These are phyloP conservation scores for Russula emetica DNA, from an alignment of 768 basidiomycete genomes.

Conservation along the genomic window DNA sequence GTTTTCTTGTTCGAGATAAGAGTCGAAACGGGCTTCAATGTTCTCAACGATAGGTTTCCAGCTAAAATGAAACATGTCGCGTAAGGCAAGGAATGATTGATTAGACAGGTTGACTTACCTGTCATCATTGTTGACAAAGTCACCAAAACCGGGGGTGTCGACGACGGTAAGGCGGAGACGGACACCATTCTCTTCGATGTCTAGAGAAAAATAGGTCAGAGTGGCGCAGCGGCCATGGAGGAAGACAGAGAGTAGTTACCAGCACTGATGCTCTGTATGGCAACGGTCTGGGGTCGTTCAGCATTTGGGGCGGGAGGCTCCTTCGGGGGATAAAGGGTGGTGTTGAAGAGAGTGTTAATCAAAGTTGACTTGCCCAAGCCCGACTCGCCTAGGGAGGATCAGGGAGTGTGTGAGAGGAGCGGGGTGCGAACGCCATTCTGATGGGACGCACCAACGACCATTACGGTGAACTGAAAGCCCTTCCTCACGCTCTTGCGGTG, in stretches of 20 bases:
- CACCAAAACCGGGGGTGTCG: conserved; percentile 98
- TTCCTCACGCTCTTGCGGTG: conserved; percentile 97
- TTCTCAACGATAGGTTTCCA: conserved; percentile 99
- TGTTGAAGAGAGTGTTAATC: conserved; percentile 98
- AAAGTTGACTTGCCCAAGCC: conserved; percentile 98
- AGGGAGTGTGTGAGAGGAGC: conserved; percentile 2
- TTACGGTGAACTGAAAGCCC: conserved; percentile 97
- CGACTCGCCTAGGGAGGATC: conserved; percentile 72
- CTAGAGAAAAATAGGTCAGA: conserved; percentile 42
- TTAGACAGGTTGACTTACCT: conserved; percentile 48
- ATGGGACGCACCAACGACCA: conserved; percentile 90
- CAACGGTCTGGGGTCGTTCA: conserved; percentile 88
- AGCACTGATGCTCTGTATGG: conserved; percentile 97
- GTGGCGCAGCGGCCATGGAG: not conserved
- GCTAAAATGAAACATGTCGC: conserved; percentile 41
- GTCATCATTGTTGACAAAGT: conserved; percentile 99
- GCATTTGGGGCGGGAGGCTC: conserved; percentile 77
- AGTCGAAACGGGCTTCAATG: conserved; percentile 96
- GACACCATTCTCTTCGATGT: conserved; percentile 98
- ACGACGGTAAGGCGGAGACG: conserved; percentile 97
- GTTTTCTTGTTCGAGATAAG: conserved; percentile 97
- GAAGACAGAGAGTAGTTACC: conserved; percentile 46
- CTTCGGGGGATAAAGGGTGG: conserved; percentile 88
- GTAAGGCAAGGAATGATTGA: conserved; percentile 22
- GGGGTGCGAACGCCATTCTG: conserved; percentile 25